Conservation (phyloP, 2,329 filamentous ascomycete species). For the Diaporthe sp. region DNA sequence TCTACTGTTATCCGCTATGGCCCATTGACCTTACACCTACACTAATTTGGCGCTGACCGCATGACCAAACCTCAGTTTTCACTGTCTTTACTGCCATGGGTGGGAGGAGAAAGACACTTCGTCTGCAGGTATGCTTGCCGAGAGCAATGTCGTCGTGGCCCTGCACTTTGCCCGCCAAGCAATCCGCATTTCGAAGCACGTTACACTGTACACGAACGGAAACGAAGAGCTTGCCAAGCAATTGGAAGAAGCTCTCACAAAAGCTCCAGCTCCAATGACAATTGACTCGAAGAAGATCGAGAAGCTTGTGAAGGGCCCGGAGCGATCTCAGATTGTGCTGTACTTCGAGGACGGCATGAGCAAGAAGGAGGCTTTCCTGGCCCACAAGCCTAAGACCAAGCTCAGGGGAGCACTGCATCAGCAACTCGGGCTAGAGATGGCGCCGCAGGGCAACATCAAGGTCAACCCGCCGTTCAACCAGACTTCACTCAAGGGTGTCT, state of each 20-base stretch:
- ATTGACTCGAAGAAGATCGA: background rate
- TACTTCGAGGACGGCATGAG: background rate
- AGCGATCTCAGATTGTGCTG: background rate
- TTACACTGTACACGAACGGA: conserved; percentile 20
- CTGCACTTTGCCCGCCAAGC: conserved; percentile 5
- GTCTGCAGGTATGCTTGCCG: conserved; percentile 51
- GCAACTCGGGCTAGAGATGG: conserved; percentile 1
- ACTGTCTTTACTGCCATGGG: conserved; percentile 70
- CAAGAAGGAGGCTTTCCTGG: conserved; percentile 2
- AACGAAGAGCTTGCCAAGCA: background rate
- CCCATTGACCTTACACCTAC: no score
- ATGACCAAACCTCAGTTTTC: no score
- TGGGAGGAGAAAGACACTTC: conserved; percentile 63
- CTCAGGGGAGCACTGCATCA: background rate
- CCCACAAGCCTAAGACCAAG: conserved; percentile 13
- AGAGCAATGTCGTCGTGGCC: background rate
- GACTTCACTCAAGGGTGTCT: background rate
- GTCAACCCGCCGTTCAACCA: background rate
- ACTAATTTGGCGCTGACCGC: no score
- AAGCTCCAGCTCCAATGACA: background rate
- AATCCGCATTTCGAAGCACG: background rate
- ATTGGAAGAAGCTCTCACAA: background rate
- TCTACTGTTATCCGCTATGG: no score
- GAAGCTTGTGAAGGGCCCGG: background rate
- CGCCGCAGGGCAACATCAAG: conserved; percentile 3